These are phyloP conservation scores for Thermothelomyces thermophilus DNA, from an alignment of 2,329 filamentous ascomycete genomes.

Conservation along the genomic window DNA sequence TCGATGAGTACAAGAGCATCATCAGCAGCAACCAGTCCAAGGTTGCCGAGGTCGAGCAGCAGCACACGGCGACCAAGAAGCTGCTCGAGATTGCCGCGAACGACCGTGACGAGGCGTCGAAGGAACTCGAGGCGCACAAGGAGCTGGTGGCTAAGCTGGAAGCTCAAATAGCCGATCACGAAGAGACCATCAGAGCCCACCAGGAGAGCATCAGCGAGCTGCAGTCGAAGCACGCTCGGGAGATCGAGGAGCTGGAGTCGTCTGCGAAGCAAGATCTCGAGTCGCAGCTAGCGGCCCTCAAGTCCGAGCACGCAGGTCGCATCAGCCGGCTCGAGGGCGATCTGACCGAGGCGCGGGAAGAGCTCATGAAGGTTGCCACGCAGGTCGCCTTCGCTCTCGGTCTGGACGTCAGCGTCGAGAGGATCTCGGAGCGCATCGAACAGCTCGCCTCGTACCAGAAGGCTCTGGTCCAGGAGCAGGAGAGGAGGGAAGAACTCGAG, in stretches of 20 bases:
- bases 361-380: constrained; percentile 57
- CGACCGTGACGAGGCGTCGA: constrained; percentile 46
- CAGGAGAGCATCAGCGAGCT: constrained; percentile 46
- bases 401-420: constrained; percentile 60
- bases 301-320: constrained; percentile 53
- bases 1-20: constrained; percentile 72
- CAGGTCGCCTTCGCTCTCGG: constrained; percentile 56
- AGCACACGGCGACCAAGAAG: constrained; percentile 57
- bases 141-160: constrained; percentile 48
- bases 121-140: constrained; percentile 41
- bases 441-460: constrained; percentile 53
- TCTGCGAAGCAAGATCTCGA: constrained; percentile 51
- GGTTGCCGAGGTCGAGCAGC: constrained; percentile 67
- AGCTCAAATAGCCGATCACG: constrained; percentile 53
- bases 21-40: constrained; percentile 62
- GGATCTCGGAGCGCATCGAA: constrained; percentile 56
- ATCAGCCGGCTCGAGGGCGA: constrained; percentile 53
- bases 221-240: constrained; percentile 42
- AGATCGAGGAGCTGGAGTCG: constrained; percentile 38
- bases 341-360: constrained; percentile 58
- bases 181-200: constrained; percentile 49
- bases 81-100: constrained; percentile 62
- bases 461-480: constrained; percentile 52
- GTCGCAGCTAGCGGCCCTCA: constrained; percentile 50
- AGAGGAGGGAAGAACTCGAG: constrained; percentile 52